A percentile compares a stretch with the other conserved stretches of the same genome.
Evolutionary conservation across 768 basidiomycete species (phyloP).

Genomic region (Xerocomellus chrysenteron): DNA sequence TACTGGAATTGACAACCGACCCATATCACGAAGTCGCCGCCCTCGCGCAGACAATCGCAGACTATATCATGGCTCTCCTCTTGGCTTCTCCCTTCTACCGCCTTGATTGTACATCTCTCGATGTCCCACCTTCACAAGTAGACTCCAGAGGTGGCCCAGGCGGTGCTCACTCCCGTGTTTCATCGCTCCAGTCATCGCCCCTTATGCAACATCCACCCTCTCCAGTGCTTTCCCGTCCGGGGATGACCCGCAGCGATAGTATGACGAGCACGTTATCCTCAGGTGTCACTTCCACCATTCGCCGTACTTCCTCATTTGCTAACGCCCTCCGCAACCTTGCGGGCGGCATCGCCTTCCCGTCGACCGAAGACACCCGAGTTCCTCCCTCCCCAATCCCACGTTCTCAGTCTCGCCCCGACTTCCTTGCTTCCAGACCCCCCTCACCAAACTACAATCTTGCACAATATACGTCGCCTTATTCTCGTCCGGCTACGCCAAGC

Average conservation of each 20-base stretch:
- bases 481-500: slow-evolving; percentile 47
- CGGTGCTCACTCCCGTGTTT: slow-evolving; percentile 41
- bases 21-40: slow-evolving; percentile 92
- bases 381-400: slow-evolving; percentile 35
- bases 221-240: slow-evolving; percentile 48
- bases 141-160: slow-evolving; percentile 33
- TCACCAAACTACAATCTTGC: slow-evolving; percentile 79
- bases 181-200: slow-evolving; percentile 53
- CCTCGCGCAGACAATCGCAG: slow-evolving; percentile 86
- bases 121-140: slow-evolving; percentile 42
- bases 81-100: slow-evolving; percentile 85
- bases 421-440: slow-evolving; percentile 61
- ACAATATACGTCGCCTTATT: slow-evolving; percentile 76
- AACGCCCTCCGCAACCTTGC: slow-evolving; percentile 70
- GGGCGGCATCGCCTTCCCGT: slow-evolving; percentile 70
- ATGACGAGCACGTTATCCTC: slow-evolving; percentile 58
- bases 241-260: slow-evolving; percentile 57
- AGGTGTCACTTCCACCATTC: slow-evolving; percentile 65
- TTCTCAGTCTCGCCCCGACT: slow-evolving; percentile 22
- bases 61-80: slow-evolving; percentile 88
- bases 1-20: slow-evolving; percentile 90
- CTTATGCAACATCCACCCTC: slow-evolving; percentile 44
- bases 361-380: slow-evolving; percentile 51
- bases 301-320: slow-evolving; percentile 79
- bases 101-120: slow-evolving; percentile 66